Conservation (phyloP, 1,284 basidiomycete genomes). For the Pholiota adiposa region DNA sequence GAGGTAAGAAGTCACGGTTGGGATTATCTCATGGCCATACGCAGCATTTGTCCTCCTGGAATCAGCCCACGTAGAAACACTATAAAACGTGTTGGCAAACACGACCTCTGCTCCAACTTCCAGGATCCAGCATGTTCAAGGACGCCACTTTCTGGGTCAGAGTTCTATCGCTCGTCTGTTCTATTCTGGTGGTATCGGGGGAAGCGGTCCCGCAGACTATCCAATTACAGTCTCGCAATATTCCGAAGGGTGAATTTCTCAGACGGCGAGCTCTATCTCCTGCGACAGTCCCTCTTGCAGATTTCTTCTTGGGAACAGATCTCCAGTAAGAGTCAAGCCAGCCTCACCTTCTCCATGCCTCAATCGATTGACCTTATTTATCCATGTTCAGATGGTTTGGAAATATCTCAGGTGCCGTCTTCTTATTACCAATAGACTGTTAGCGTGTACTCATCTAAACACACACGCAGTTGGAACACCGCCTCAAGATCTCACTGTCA, state of each 20-base stretch:
- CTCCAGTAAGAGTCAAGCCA: constrained; percentile 44
- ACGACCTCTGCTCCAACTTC: neutral
- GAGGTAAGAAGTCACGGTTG: neutral
- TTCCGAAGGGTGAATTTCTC: constrained; percentile 32
- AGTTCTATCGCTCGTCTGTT: constrained; percentile 7
- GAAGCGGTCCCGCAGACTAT: constrained; percentile 38
- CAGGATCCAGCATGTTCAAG: constrained; percentile 10
- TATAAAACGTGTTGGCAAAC: constrained; percentile 1
- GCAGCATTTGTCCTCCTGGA: neutral
- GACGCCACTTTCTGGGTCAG: constrained; percentile 7
- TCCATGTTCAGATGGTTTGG: constrained; percentile 49
- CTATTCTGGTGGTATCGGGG: constrained; percentile 10
- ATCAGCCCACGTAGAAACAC: neutral
- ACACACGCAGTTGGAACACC: constrained; percentile 47
- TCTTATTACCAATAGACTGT: neutral
- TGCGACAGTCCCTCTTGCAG: constrained; percentile 46
- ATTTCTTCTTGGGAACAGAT: constrained; percentile 59
- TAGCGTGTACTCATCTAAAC: neutral
- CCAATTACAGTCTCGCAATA: constrained; percentile 41
- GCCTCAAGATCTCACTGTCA: constrained; percentile 46
- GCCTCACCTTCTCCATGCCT: constrained; percentile 1
- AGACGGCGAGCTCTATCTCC: constrained; percentile 43
- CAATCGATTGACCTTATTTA: constrained; percentile 2
- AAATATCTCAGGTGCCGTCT: constrained; percentile 43
- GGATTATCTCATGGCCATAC: constrained; percentile 1